phyloP scores from a whole-genome alignment of 495 filamentous ascomycete genomes.

The Polyplosphaeria fusca region DNA sequence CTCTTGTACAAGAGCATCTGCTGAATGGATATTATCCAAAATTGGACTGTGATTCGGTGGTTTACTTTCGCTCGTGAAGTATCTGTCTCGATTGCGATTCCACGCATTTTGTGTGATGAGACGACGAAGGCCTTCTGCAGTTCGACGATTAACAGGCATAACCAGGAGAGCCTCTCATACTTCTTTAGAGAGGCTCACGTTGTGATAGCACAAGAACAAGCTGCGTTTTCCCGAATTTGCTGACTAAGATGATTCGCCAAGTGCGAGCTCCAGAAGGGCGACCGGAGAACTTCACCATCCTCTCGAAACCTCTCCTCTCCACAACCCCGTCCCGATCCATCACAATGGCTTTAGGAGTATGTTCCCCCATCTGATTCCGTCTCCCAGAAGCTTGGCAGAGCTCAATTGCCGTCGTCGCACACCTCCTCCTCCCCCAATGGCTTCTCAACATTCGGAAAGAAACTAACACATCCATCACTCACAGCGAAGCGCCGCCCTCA shows the following conservation, averaged over 20 bases:
- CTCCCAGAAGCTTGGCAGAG: slow-evolving; percentile 1
- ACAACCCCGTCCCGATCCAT: slow-evolving; percentile 43
- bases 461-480: slow-evolving; percentile 32
- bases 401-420: slow-evolving; percentile 15
- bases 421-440: not conserved
- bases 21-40: not conserved
- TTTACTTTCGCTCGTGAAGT: too few species aligned
- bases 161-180: too few species aligned
- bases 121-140: too few species aligned
- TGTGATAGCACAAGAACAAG: too few species aligned
- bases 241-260: not conserved
- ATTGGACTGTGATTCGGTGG: slow-evolving; percentile 1
- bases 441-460: not conserved
- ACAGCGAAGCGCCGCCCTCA: slow-evolving; percentile 96
- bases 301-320: slow-evolving; percentile 27
- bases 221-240: too few species aligned
- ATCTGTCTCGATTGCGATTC: too few species aligned
- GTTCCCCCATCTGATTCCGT: slow-evolving; percentile 45
- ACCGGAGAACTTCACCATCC: slow-evolving; percentile 20
- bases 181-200: too few species aligned
- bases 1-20: too few species aligned
- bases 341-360: slow-evolving; percentile 87
- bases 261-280: slow-evolving; percentile 4
- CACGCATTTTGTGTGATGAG: too few species aligned
- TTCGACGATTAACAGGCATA: too few species aligned